Evolutionary conservation across 2,329 filamentous ascomycete genomes (phyloP).

Genomic region (Fusarium sp.): DNA sequence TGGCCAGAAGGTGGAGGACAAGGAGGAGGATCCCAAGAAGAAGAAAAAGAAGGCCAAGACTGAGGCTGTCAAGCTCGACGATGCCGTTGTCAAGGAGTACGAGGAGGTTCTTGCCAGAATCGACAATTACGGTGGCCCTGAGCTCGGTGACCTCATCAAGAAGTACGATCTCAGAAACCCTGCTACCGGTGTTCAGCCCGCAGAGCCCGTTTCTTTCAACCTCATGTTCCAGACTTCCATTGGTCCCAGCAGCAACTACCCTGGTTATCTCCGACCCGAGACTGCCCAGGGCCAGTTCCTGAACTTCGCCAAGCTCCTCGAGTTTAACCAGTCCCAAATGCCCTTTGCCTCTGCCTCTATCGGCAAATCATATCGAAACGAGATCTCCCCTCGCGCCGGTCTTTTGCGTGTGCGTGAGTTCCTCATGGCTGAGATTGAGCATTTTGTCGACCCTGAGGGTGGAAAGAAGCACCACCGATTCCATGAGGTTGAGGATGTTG

Average conservation of each 20-base stretch:
- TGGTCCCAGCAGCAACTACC: constrained; percentile 88
- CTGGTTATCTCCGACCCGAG: constrained; percentile 90
- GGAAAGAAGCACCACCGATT: constrained; percentile 96
- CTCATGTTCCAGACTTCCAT: constrained; percentile 99
- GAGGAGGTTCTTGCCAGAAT: constrained; percentile 92
- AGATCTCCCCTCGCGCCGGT: constrained; percentile 93
- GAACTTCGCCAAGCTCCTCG: constrained; percentile 95
- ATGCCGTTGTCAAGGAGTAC: constrained; percentile 88
- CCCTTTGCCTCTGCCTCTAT: constrained; percentile 97
- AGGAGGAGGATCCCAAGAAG: constrained; percentile 76
- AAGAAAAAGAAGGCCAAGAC: constrained; percentile 93
- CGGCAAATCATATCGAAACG: constrained; percentile 97
- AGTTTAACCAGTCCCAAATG: constrained; percentile 96
- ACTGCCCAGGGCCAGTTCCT: constrained; percentile 98
- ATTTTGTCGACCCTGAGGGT: constrained; percentile 94
- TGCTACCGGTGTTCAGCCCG: constrained; percentile 79
- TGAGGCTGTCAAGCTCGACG: constrained; percentile 86
- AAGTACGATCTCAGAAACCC: constrained; percentile 95
- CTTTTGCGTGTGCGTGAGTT: constrained; percentile 96
- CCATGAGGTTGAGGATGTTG: constrained; percentile 83
- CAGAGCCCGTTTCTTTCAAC: constrained; percentile 91
- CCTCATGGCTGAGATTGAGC: constrained; percentile 98
- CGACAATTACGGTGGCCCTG: constrained; percentile 91
- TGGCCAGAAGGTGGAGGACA: constrained; percentile 82
- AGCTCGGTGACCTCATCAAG: constrained; percentile 88